Base-by-base conservation (phyloP, 2,329 filamentous ascomycete genomes). In the Chrysoporthe cubensis region DNA sequence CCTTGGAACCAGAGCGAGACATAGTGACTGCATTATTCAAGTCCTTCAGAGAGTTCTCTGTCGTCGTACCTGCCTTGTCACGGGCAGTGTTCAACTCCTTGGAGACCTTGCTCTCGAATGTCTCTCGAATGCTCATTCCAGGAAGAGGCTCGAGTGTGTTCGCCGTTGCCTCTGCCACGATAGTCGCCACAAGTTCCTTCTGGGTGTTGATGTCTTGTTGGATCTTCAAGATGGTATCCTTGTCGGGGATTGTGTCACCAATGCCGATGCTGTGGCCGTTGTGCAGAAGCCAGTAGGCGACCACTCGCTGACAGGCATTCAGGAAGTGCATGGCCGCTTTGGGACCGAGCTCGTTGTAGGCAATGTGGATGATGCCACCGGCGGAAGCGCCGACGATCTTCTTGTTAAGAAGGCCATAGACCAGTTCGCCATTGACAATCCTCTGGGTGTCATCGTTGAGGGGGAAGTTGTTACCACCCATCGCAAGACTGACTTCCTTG, bases 251-350 rank as follows among this genome's bases (percentile, higher is more conserved):
- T 1, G 96, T 98, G 78, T 99, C 96, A 82, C 96, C 96, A 74
- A 99, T 97, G 81, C 96, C 96, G 72, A 99, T 97, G 80, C 94
- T 97, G 85, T 97, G 96, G 62, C 96, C 96, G 74, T 97, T 91
- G 79, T 99, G 95, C 50, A 98, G 83, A 54, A 99, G 88, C 96
- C 96, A 99, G 81, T 98, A 97, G 77, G 95, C 96, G 73, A 98
- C 92, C 66, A 98, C 93, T 64, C 93, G 90, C 80, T 99, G 96
- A 66, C 93, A 91, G 72, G 94, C 94, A 76, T 97, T 97, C 82
- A 99, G 93, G 84, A 99, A 99, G 70, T 89, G 90, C 83, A 99
- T 95, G 26, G 96, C 92, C 60, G 91, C 91, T 37, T 92, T 88
- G 44, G 91, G 87, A 13, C 96, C 94, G 71, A 96, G 90, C 80